phyloP scores from a whole-genome alignment of 768 basidiomycete genomes.

The Tricholoma saponaceum region DNA sequence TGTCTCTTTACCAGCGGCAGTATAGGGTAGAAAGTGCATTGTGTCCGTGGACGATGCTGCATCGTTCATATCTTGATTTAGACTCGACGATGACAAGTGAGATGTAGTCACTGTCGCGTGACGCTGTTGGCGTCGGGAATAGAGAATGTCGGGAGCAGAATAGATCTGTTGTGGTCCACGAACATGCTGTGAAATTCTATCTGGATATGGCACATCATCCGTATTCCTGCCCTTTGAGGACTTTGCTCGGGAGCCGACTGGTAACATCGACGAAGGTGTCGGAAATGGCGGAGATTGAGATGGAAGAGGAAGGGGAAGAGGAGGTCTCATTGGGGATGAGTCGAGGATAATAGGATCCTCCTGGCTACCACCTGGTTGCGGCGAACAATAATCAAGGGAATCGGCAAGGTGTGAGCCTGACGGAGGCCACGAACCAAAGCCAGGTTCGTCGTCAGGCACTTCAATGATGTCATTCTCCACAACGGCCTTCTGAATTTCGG shows the following conservation, averaged over 20 bases:
- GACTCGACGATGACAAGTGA: background rate
- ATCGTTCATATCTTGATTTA: background rate
- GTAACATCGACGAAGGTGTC: background rate
- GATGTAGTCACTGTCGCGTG: background rate
- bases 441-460: slow-evolving; percentile 6
- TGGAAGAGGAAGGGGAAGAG: slow-evolving; percentile 6
- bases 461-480: slow-evolving; percentile 5
- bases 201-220: slow-evolving; percentile 43
- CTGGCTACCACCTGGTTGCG: slow-evolving; percentile 25
- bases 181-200: slow-evolving; percentile 51
- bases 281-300: slow-evolving; percentile 30
- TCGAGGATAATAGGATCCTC: slow-evolving; percentile 43
- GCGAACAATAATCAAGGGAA: background rate
- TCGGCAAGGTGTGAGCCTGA: background rate
- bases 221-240: background rate
- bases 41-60: background rate
- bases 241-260: slow-evolving; percentile 5
- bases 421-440: background rate
- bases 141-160: slow-evolving; percentile 9
- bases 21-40: background rate
- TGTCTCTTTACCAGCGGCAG: slow-evolving; percentile 6
- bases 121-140: slow-evolving; percentile 2
- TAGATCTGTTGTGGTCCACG: slow-evolving; percentile 51
- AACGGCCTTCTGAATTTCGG: background rate
- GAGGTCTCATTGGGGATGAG: slow-evolving; percentile 32